Percentiles rank a stretch among this genome's conserved stretches.
These are phyloP conservation scores for Leersia perrieri DNA, from an alignment of 176 grass and related monocot species.

Conservation along the genomic window DNA sequence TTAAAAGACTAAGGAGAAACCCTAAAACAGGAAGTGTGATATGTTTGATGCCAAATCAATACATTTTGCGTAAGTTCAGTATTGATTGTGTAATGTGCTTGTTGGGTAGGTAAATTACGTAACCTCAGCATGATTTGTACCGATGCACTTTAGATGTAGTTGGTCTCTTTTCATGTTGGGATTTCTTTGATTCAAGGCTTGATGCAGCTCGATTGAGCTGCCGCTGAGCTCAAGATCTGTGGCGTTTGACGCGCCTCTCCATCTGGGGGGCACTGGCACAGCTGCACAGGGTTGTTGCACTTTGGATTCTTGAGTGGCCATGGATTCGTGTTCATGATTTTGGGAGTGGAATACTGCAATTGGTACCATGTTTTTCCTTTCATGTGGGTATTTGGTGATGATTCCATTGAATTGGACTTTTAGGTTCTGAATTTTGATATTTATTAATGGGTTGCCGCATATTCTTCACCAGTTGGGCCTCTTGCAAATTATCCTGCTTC, in stretches of 20 bases:
- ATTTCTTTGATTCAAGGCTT: not conserved
- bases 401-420: not conserved
- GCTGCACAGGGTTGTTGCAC: too few species aligned
- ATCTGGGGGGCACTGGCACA: not conserved
- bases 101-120: too few species aligned
- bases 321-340: constrained; percentile 14
- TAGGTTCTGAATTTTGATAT: not conserved
- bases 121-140: too few species aligned
- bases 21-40: too few species aligned
- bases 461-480: not conserved
- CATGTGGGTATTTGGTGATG: not conserved
- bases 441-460: not conserved
- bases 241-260: not conserved
- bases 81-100: too few species aligned
- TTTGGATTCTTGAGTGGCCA: not conserved
- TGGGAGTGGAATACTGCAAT: not conserved
- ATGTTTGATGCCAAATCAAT: too few species aligned
- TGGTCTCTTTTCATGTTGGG: too few species aligned
- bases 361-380: not conserved
- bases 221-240: constrained; percentile 12
- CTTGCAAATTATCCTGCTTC: not conserved
- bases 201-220: too few species aligned
- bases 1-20: too few species aligned
- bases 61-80: too few species aligned
- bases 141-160: too few species aligned